These are phyloP conservation scores for Lachancea quebecensis DNA, from an alignment of 805 yeast genomes.

Conservation along the genomic window DNA sequence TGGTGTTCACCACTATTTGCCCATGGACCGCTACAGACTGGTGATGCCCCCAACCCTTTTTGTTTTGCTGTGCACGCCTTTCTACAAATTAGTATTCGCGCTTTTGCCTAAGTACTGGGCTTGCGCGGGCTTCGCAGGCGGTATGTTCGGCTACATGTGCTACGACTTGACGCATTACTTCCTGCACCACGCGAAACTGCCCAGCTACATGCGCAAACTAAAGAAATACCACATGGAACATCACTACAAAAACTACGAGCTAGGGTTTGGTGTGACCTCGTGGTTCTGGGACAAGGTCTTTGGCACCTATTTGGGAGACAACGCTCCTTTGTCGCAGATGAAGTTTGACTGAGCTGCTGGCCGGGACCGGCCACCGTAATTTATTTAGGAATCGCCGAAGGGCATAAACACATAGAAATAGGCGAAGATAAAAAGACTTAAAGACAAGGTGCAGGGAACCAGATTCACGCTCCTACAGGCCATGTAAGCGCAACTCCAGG, in stretches of 20 bases:
- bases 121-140: constrained; percentile 92
- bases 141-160: constrained; percentile 84
- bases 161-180: constrained; percentile 94
- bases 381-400: neutral
- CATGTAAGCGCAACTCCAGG: neutral
- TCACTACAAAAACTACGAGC: constrained; percentile 93
- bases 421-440: too few species aligned
- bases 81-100: constrained; percentile 69
- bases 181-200: constrained; percentile 82
- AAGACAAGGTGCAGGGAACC: too few species aligned
- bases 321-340: constrained; percentile 32
- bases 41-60: constrained; percentile 96
- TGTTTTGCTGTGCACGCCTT: constrained; percentile 63
- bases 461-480: neutral
- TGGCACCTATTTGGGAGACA: constrained; percentile 61
- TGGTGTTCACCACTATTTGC: constrained; percentile 95
- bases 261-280: constrained; percentile 94
- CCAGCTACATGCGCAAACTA: constrained; percentile 64
- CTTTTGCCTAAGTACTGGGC: constrained; percentile 78
- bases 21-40: constrained; percentile 89
- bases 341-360: constrained; percentile 23
- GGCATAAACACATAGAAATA: neutral
- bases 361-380: too few species aligned
- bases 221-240: constrained; percentile 94
- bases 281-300: constrained; percentile 92